Evolutionary conservation across 129 eudicot species (phyloP), one percentile per base, ranked within the genome.

Genomic region (Helichrysum umbraculigerum): DNA sequence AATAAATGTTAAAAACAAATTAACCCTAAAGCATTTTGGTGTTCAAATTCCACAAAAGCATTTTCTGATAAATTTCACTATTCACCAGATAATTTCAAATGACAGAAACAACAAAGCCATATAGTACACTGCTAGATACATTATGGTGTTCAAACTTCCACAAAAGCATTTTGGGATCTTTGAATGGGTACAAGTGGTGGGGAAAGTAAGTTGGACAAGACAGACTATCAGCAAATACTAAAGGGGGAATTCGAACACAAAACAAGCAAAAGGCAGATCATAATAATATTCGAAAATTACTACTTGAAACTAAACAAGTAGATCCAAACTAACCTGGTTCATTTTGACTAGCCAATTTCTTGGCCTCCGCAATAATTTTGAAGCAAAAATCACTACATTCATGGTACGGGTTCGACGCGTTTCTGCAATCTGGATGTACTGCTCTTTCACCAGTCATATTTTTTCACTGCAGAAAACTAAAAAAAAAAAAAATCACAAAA

Each of bases 361-460:
- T 47, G 17, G 54, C 54, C 54, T 47, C 54, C 6, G 54, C 54
- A 47, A 47, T 47, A 3, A 47, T 11, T 47, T 47, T 14, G 54
- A 47, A 47, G 54, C 54, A 47, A 47, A 47, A 47, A 6, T 47
- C 54, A 47, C 54, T 47, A 47, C 54, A 47, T 47, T 47, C 54
- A 47, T 47, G 54, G n/a, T 47, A 47, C 0, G 54, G 17, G 17
- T 47, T 47, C 6, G 54, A 47, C 6, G 54, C 54, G 4, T 47
- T 47, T 14, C 54, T 47, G 54, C 54, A 47, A 47, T 47, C 54
- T 1, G 17, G 17, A 47, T 47, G 54, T 12, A 47, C 54, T 75
- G 84, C 80, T 37, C 89, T 82, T 80, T 81, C 88, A 57, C 73
- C 86, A 75, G 78, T 76, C 91, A 91, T 82, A 51, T 52, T 59